Conservation (phyloP, 2,329 filamentous ascomycete species). For the Xylariaceae sp. region DNA sequence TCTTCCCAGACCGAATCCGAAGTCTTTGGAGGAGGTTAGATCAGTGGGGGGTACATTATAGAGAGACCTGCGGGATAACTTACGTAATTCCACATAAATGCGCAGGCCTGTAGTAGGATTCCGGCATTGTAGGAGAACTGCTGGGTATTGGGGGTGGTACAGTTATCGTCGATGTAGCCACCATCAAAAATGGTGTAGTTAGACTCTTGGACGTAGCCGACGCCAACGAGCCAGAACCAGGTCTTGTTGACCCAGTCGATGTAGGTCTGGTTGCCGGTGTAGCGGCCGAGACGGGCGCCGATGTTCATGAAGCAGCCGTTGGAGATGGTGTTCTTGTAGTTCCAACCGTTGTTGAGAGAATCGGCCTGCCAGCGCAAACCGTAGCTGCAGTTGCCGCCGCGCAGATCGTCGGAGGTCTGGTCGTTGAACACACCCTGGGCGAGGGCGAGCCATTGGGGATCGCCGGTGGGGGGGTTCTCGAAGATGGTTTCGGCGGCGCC, state of each 20-base stretch:
- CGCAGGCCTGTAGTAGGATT: conserved; percentile 41
- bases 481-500: conserved; percentile 59
- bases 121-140: conserved; percentile 52
- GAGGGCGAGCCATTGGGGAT: conserved; percentile 59
- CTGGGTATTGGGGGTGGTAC: conserved; percentile 42
- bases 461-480: conserved; percentile 44
- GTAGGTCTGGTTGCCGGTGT: conserved; percentile 62
- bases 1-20: conserved; percentile 40
- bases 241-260: conserved; percentile 54
- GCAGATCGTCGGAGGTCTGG: conserved; percentile 50
- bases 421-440: conserved; percentile 62
- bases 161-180: conserved; percentile 38
- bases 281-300: conserved; percentile 56
- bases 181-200: conserved; percentile 48
- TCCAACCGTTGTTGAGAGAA: conserved; percentile 51
- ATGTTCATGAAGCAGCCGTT: conserved; percentile 48
- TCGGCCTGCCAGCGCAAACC: conserved; percentile 67
- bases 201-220: conserved; percentile 43
- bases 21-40: too few relatives aligned
- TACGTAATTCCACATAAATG: conserved; percentile 42
- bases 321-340: conserved; percentile 45
- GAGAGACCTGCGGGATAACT: too few relatives aligned
- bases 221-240: conserved; percentile 49
- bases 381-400: conserved; percentile 56
- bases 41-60: too few relatives aligned